These are phyloP conservation scores for Aspergillus carlsbadensis DNA, from an alignment of 495 filamentous ascomycete genomes.

Conservation along the genomic window DNA sequence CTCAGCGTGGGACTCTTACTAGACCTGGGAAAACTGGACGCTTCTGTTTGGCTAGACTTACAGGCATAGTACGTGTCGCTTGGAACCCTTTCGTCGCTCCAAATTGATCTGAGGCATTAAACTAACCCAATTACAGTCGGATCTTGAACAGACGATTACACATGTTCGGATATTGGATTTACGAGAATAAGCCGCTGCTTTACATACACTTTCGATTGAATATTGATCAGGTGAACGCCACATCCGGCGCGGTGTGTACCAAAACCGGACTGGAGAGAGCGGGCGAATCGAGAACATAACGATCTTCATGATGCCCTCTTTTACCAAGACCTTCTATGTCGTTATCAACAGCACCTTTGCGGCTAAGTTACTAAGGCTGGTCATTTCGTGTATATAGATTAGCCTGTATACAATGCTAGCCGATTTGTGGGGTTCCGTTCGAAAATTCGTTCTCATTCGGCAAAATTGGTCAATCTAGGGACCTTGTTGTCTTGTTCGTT, in stretches of 20 bases:
- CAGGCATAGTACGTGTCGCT: not conserved
- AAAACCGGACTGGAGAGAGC: not conserved
- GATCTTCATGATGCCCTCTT: not conserved
- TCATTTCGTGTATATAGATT: slow-evolving; percentile 2
- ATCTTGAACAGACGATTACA: not conserved
- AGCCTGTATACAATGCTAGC: slow-evolving; percentile 3
- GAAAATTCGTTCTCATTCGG: not conserved
- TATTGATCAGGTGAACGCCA: not conserved
- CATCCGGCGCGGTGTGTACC: not conserved
- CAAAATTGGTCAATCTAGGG: slow-evolving; percentile 34
- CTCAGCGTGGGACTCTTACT: not conserved
- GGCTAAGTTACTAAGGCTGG: not conserved
- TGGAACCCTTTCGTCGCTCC: not conserved
- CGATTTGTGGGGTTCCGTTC: not conserved
- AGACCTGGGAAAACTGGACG: not conserved
- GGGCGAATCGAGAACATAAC: not conserved
- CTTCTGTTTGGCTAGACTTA: not conserved
- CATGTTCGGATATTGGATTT: not conserved
- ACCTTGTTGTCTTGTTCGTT: slow-evolving; percentile 21
- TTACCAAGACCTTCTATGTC: not conserved
- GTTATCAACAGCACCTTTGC: not conserved
- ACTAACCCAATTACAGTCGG: not conserved
- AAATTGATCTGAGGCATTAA: not conserved
- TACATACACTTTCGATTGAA: not conserved
- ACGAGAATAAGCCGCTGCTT: not conserved